Conservation (phyloP, 1,139 yeast species). For the Yamadazyma trypodendri region DNA sequence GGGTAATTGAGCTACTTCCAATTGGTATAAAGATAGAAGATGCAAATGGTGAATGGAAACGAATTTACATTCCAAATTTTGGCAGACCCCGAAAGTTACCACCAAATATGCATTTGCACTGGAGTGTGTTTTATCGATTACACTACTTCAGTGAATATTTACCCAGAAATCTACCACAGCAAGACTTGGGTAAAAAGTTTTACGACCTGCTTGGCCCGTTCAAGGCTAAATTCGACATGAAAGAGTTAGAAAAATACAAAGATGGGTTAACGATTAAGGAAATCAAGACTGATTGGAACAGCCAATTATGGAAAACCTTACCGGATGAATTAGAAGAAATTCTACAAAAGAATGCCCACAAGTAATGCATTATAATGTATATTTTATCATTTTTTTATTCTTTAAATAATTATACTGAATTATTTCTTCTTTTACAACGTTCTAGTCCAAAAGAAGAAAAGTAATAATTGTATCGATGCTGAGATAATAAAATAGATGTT, state of each 20-base stretch:
- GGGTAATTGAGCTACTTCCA: constrained; percentile 61
- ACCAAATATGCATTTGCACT: constrained; percentile 46
- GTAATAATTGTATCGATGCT: constrained; percentile 4
- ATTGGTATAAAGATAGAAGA: constrained; percentile 50
- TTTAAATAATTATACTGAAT: constrained; percentile 4
- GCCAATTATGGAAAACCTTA: constrained; percentile 30
- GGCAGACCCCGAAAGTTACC: constrained; percentile 54
- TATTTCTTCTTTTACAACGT: constrained; percentile 2
- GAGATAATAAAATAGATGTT: neutral
- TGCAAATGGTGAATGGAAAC: constrained; percentile 43
- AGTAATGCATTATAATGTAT: constrained; percentile 4
- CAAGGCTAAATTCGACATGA: constrained; percentile 10
- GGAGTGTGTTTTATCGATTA: constrained; percentile 61
- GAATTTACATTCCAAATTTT: constrained; percentile 49
- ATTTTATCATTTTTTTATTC: constrained; percentile 2
- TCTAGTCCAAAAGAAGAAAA: neutral
- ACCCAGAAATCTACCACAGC: constrained; percentile 45
- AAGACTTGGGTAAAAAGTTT: constrained; percentile 22
- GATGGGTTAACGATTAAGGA: constrained; percentile 18
- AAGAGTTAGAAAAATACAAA: constrained; percentile 11
- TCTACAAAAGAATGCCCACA: constrained; percentile 13
- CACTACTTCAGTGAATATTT: constrained; percentile 43
- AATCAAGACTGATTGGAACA: constrained; percentile 22
- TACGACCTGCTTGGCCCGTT: constrained; percentile 20
- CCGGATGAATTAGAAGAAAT: constrained; percentile 40